These are phyloP conservation scores for Curvularia hawaiiensis DNA, from an alignment of 2,329 filamentous ascomycete genomes.

Conservation along the genomic window DNA sequence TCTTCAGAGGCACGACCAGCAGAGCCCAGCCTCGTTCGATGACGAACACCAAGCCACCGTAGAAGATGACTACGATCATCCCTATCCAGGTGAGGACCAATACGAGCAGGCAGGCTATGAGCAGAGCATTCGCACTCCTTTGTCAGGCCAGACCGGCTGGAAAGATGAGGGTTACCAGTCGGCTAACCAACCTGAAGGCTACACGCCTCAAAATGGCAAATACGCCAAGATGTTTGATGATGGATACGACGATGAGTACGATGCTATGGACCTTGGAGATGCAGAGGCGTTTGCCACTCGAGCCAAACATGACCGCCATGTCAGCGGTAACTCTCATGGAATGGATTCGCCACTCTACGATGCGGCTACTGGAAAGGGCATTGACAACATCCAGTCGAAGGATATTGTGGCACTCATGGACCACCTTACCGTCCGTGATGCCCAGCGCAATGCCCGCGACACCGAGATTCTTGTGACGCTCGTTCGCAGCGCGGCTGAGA, in stretches of 20 bases:
- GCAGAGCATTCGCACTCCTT: slow-evolving; percentile 40
- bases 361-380: slow-evolving; percentile 81
- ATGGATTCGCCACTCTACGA: slow-evolving; percentile 91
- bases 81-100: slow-evolving; percentile 42
- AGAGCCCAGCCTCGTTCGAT: slow-evolving; percentile 33
- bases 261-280: slow-evolving; percentile 46
- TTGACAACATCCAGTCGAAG: slow-evolving; percentile 92
- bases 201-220: slow-evolving; percentile 52
- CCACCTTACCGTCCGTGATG: slow-evolving; percentile 95
- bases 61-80: slow-evolving; percentile 45
- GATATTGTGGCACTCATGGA: slow-evolving; percentile 98
- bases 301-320: slow-evolving; percentile 64
- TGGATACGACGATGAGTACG: slow-evolving; percentile 58
- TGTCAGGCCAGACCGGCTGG: slow-evolving; percentile 61
- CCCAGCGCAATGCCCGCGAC: slow-evolving; percentile 92
- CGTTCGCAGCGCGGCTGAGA: slow-evolving; percentile 91
- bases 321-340: slow-evolving; percentile 90
- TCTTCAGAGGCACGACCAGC: slow-evolving; percentile 44
- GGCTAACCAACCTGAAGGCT: slow-evolving; percentile 63
- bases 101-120: slow-evolving; percentile 40
- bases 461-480: slow-evolving; percentile 95
- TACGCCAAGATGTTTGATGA: slow-evolving; percentile 59
- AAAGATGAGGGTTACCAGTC: slow-evolving; percentile 91
- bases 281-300: slow-evolving; percentile 54
- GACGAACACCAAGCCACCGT: slow-evolving; percentile 44